A percentile compares a stretch with the other conserved stretches of the same genome.
Evolutionary conservation across 2,329 filamentous ascomycete genomes (phyloP).

Genomic region (Clonostachys rhizophaga): DNA sequence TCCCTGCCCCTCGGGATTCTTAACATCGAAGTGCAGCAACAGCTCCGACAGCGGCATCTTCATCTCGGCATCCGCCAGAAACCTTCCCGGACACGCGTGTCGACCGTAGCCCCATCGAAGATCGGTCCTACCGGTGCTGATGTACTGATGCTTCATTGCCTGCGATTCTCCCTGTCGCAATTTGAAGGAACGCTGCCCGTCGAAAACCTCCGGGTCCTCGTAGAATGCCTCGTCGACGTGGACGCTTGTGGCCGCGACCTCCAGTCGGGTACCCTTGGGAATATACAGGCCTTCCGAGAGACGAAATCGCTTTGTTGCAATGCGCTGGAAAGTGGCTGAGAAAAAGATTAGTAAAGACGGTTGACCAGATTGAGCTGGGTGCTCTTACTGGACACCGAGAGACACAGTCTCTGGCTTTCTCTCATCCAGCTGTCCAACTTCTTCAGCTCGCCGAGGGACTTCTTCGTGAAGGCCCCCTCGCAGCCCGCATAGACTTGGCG

Average conservation of each 20-base stretch:
- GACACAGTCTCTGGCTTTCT: no score
- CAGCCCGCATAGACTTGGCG: no score
- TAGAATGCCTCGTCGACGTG: slow-evolving; percentile 5
- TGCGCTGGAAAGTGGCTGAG: slow-evolving; percentile 5
- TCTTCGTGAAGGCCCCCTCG: no score
- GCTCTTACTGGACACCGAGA: no score
- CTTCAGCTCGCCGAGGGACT: no score
- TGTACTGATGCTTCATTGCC: not conserved
- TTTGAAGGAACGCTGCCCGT: slow-evolving; percentile 7
- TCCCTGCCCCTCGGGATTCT: no score
- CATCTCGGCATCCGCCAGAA: slow-evolving; percentile 44
- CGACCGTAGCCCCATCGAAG: slow-evolving; percentile 49
- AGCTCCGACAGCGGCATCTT: slow-evolving; percentile 35
- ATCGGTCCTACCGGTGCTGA: slow-evolving; percentile 16
- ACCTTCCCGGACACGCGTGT: slow-evolving; percentile 44
- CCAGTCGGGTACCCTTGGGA: slow-evolving; percentile 33
- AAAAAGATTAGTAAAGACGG: not conserved
- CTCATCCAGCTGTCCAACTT: no score
- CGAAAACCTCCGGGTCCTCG: slow-evolving; percentile 5
- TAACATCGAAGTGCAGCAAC: not conserved
- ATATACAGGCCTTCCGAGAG: slow-evolving; percentile 38
- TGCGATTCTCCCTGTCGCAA: slow-evolving; percentile 2
- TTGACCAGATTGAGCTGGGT: no score
- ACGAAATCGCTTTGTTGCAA: slow-evolving; percentile 24
- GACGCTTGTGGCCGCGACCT: slow-evolving; percentile 3